Evolutionary conservation across 192 early-diverging fungal genomes (phyloP), one percentile per base, ranked within the genome.

Genomic region (Rhizophagus sp.): DNA sequence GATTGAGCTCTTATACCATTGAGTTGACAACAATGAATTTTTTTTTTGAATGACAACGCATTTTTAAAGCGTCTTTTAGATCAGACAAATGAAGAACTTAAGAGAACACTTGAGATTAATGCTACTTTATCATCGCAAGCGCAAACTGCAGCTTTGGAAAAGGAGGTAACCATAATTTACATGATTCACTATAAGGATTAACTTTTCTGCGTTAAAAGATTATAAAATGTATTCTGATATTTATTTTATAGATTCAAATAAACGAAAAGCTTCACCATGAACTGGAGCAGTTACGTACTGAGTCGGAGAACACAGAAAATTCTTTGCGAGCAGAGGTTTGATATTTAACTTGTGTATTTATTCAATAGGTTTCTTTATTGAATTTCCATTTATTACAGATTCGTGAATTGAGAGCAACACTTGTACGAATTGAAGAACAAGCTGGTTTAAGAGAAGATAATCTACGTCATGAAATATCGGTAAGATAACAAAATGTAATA

Each of bases 241-340:
- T 34, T 64, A 33, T 69, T 79, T 61, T 7, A 25, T 41, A 82
- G 82, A 50, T 82, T 19, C 78, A 82, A 63, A 84, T 84, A n/a
- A 86, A 84, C 30, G 83, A 82, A 39, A 70, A 80, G 7, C 65
- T 86, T 9, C 81, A 86, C 44, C 84, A 84, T 36, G 85, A 84
- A 62, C 50, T 86, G n/a, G 78, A 75, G 2, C 72, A 80, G 36
- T 41, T 76, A 17, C 75, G 82, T 11, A 47, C 78, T 8, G 77
- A 80, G 22, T 81, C 85, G 7, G 82, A 82, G 30, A 52, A 47
- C 3, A 80, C 82, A 19, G 84, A 87, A 68, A 34, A 39, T 5
- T 74, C 79, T 44, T 73, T 87, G 39, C 41, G 82, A 49, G 77
- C 79, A 30, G 83, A 85, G 61, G 81, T 72, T 15, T 57, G 50